These are phyloP conservation scores for Globisporangium mamillatum DNA, from an alignment of 352 stramenopile genomes.

Conservation along the genomic window DNA sequence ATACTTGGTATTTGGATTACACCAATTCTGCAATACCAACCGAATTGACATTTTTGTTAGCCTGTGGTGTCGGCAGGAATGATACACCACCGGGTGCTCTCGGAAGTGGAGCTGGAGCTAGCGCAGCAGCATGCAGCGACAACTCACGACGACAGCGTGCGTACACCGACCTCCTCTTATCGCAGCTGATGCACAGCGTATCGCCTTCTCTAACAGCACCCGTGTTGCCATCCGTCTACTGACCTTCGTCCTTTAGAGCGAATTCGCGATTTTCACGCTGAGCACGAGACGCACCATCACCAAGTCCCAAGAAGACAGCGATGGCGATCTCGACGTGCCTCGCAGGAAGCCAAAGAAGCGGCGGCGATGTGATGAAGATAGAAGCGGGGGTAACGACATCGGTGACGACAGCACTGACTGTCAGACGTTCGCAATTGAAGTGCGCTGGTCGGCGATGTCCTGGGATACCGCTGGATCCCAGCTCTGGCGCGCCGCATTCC, in stretches of 20 bases:
- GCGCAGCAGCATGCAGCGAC: constrained; percentile 3
- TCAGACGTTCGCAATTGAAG: constrained; percentile 22
- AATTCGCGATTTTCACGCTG: constrained; percentile 12
- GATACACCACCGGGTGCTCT: not conserved
- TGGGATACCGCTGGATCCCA: constrained; percentile 41
- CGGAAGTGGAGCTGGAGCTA: constrained; percentile 8
- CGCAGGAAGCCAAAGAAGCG: constrained; percentile 3
- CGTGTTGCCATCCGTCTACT: not conserved
- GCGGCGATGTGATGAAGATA: not conserved
- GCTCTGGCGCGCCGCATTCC: constrained; percentile 53
- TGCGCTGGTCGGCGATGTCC: constrained; percentile 14
- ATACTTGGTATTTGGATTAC: not conserved
- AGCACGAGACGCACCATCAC: not conserved
- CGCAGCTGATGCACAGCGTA: not conserved
- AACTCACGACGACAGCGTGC: not conserved
- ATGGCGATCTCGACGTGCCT: constrained; percentile 17
- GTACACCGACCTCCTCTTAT: not conserved
- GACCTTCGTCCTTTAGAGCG: not conserved
- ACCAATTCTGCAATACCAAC: not conserved
- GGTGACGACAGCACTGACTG: not conserved
- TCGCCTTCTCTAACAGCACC: not conserved
- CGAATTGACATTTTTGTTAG: not conserved
- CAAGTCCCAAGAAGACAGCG: constrained; percentile 9
- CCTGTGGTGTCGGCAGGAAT: not conserved
- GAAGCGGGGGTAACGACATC: not conserved